Percentiles rank a stretch among this genome's conserved stretches.
Evolutionary conservation across 2,329 filamentous ascomycete species (phyloP).

Genomic region (Helminthosporium solani): DNA sequence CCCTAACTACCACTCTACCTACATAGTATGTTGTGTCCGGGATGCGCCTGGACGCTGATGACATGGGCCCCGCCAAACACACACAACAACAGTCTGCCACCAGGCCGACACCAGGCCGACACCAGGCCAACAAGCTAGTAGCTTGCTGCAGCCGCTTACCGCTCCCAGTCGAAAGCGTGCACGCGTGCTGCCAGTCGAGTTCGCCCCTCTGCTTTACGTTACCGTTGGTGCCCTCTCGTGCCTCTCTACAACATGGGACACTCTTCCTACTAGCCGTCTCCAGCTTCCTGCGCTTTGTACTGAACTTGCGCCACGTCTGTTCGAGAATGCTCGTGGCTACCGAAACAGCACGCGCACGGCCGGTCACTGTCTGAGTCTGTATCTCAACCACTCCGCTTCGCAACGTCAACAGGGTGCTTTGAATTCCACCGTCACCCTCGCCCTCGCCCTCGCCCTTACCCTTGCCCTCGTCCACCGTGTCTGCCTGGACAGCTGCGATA

Average conservation of each 20-base stretch:
- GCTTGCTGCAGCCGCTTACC: constrained; percentile 3
- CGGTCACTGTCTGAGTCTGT: constrained; percentile 31
- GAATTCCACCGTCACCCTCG: no score
- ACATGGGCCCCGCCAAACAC: constrained; percentile 8
- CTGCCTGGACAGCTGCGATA: constrained; percentile 17
- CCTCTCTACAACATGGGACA: constrained; percentile 14
- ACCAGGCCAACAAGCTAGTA: constrained; percentile 6
- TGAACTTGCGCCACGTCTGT: constrained; percentile 1
- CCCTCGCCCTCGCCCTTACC: no score
- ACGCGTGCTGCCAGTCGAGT: background rate
- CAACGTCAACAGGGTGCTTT: constrained; percentile 22
- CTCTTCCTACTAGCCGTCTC: constrained; percentile 15
- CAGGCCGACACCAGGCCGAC: constrained; percentile 1
- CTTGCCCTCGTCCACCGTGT: constrained; percentile 8
- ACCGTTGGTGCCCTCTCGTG: no score
- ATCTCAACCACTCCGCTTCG: constrained; percentile 38
- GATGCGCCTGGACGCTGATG: background rate
- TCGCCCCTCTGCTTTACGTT: no score
- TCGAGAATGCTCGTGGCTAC: constrained; percentile 23
- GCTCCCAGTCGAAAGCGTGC: constrained; percentile 1
- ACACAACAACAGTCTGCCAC: no score
- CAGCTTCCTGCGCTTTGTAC: constrained; percentile 7
- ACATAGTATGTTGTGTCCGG: no score
- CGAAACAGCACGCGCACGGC: constrained; percentile 20
- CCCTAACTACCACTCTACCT: no score